phyloP scores from a whole-genome alignment of 441 rosid species.

The Erodium moschatum region DNA sequence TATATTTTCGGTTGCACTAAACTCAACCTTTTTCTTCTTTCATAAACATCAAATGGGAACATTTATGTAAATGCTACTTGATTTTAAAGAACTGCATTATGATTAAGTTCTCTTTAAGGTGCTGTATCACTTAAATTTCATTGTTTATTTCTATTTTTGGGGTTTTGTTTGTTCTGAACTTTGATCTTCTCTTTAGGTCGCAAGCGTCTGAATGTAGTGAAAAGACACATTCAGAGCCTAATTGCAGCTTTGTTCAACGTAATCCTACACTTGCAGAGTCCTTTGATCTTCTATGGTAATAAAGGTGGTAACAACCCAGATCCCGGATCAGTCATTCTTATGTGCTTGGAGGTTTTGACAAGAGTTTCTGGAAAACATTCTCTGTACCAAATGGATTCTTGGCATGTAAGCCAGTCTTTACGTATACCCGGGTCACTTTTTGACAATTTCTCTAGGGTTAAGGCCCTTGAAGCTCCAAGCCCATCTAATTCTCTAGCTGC shows the following conservation, averaged over 20 bases:
- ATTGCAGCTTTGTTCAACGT: conserved; percentile 61
- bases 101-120: neutral
- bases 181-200: conserved; percentile 48
- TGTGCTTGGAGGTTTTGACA: conserved; percentile 78
- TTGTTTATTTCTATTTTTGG: neutral
- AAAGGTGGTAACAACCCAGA: conserved; percentile 42
- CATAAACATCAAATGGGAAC: too few relatives aligned
- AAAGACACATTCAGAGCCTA: conserved; percentile 53
- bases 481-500: conserved; percentile 20
- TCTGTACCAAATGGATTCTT: conserved; percentile 58
- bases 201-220: conserved; percentile 49
- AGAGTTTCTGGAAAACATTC: conserved; percentile 67
- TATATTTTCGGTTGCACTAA: too few relatives aligned
- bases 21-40: too few relatives aligned
- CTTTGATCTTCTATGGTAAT: conserved; percentile 39
- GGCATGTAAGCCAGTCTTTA: conserved; percentile 66
- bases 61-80: too few relatives aligned
- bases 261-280: conserved; percentile 70
- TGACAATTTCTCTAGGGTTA: conserved; percentile 29
- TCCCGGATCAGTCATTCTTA: conserved; percentile 75
- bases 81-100: too few relatives aligned
- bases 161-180: conserved; percentile 19
- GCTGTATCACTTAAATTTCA: neutral
- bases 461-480: neutral
- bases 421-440: conserved; percentile 63